Evolutionary conservation across 2,329 filamentous ascomycete species (phyloP).

Genomic region (Exophiala lecanii-corni): DNA sequence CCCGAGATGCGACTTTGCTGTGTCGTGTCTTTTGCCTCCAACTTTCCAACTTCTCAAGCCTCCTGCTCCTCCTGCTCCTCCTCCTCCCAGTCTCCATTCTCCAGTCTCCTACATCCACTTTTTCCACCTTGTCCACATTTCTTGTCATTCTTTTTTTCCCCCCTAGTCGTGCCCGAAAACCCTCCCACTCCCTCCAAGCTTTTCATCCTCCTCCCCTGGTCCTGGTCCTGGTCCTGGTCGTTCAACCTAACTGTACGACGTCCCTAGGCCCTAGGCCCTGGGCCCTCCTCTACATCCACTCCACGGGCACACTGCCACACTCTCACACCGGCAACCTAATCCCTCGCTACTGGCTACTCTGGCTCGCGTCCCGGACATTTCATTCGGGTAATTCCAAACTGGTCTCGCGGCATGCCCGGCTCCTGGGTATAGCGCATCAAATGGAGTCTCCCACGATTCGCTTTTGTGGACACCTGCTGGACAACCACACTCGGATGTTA

Average conservation of each 20-base stretch:
- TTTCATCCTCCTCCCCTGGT: neutral
- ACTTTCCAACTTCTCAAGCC: too few species aligned
- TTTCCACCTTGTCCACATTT: too few species aligned
- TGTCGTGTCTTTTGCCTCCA: too few species aligned
- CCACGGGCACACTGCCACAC: too few species aligned
- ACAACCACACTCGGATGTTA: conserved; percentile 23
- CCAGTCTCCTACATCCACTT: neutral
- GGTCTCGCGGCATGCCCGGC: conserved; percentile 20
- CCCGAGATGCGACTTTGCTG: too few species aligned
- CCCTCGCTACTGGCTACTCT: too few species aligned
- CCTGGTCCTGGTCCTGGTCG: conserved; percentile 3
- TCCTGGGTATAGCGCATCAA: conserved; percentile 21
- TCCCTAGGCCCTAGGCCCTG: too few species aligned
- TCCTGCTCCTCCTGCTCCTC: neutral
- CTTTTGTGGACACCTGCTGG: conserved; percentile 21
- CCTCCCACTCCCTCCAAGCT: neutral
- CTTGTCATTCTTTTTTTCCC: neutral
- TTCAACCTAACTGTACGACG: too few species aligned
- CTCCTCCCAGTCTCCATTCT: neutral
- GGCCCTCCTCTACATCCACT: too few species aligned
- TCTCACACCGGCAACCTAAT: too few species aligned
- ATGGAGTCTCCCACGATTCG: conserved; percentile 20
- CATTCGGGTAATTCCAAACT: conserved; percentile 19
- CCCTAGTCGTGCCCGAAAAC: too few species aligned
- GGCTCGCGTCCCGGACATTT: conserved; percentile 15